Evolutionary conservation across 768 basidiomycete species (phyloP), one percentile per base, ranked within the genome.

Genomic region (Hericium coralloides): DNA sequence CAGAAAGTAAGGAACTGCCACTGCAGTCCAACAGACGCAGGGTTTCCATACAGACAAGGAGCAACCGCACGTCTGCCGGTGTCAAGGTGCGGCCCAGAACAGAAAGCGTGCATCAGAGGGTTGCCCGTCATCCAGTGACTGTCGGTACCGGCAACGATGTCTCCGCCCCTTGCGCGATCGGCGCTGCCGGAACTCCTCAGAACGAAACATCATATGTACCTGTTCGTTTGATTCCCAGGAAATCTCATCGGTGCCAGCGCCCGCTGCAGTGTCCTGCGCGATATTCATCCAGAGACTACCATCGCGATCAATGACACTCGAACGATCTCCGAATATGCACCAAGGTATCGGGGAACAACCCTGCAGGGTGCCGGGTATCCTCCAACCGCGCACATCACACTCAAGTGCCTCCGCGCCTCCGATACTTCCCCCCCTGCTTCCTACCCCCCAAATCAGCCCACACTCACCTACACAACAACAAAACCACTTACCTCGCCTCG

Each of bases 401-500:
- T 38, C 20, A 38, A 22, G 4, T 31, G 31, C 31, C 20, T 20
- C 17, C 26, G 18, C 48, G 23, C 25, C 26, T 48, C 3, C 55
- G 45, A 49, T 48, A 55, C 37, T 36, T 48, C 18, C 55, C 55
- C n/a, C 55, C 55, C 23, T 36, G 17, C 22, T 37, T 49, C 55
- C 55, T 55, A 17, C 55, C 36, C 20, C 31, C 31, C 7, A 49
- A 38, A 18, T 49, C 7, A 47, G 14, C 47, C 49, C 26, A 37
- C 25, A 55, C 26, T 7, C 31, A 55, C 2, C 12, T 12, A 20
- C 38, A 49, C 22, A 55, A 23, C 37, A 37, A 23, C 12, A 22
- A 26, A 39, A 5, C 3, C 20, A 62, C 82, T 64, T 66, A 81
- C 74, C 65, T 73, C 10, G 81, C 85, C 58, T 91, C 88, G 55